These are phyloP conservation scores for Arabis alpina DNA, from an alignment of 345 rosid species.

Conservation along the genomic window DNA sequence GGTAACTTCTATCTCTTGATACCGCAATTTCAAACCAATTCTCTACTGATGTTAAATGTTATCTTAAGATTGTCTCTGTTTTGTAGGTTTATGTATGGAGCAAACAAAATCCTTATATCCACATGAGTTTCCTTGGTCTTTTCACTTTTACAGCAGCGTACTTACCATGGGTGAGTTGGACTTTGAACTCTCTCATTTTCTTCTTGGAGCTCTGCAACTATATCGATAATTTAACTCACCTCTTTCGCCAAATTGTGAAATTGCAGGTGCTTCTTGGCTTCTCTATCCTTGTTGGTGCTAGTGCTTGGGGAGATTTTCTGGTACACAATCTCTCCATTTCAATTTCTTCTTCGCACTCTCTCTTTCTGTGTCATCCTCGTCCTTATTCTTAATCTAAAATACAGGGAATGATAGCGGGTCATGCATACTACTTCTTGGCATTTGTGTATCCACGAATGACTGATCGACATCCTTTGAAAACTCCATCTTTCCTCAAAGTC, in stretches of 20 bases:
- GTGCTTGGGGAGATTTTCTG: slow-evolving; percentile 97
- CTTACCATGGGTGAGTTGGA: slow-evolving; percentile 85
- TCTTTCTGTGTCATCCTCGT: neutral
- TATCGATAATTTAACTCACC: neutral
- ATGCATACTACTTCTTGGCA: slow-evolving; percentile 93
- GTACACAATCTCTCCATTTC: slow-evolving; percentile 44
- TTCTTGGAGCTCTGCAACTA: neutral
- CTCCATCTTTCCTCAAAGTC: slow-evolving; percentile 80
- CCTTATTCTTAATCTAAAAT: slow-evolving; percentile 10
- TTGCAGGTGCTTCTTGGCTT: slow-evolving; percentile 91
- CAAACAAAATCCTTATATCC: slow-evolving; percentile 96
- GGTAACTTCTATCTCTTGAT: slow-evolving; percentile 47
- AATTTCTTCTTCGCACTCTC: neutral
- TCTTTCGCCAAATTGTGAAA: neutral
- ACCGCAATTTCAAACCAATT: neutral
- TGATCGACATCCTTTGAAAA: slow-evolving; percentile 72
- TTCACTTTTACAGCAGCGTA: slow-evolving; percentile 97
- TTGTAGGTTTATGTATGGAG: slow-evolving; percentile 97
- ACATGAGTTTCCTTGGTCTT: slow-evolving; percentile 96
- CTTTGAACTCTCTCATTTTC: slow-evolving; percentile 18
- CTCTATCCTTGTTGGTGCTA: slow-evolving; percentile 93
- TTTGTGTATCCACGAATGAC: slow-evolving; percentile 93
- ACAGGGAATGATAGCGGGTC: slow-evolving; percentile 99
- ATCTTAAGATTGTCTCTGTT: neutral
- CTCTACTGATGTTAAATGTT: neutral